phyloP scores from a whole-genome alignment of 768 basidiomycete genomes.

The Mrakia gelida region DNA sequence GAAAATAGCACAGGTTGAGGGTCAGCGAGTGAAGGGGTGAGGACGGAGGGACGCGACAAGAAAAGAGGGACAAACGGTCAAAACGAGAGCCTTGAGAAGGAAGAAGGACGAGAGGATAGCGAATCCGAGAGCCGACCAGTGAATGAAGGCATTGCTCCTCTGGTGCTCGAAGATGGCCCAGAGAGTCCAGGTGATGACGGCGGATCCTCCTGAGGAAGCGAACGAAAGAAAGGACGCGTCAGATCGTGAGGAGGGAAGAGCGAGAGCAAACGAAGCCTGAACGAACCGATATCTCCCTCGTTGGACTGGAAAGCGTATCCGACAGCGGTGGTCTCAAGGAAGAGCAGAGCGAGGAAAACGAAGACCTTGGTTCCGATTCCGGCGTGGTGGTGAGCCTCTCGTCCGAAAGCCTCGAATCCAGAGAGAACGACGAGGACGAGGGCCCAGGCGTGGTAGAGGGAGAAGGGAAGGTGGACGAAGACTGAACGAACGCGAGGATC shows the following conservation, averaged over 20 bases:
- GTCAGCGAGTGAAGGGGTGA: background rate
- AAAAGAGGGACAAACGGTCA: conserved; percentile 2
- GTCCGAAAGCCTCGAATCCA: conserved; percentile 53
- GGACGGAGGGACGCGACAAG: too few relatives aligned
- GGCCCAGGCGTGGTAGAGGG: conserved; percentile 55
- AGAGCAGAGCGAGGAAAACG: conserved; percentile 68
- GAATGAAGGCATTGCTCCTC: conserved; percentile 17
- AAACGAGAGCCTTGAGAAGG: conserved; percentile 23
- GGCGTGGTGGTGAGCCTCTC: conserved; percentile 61
- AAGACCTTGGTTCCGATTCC: conserved; percentile 92
- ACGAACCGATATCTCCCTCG: conserved; percentile 17
- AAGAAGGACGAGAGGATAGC: conserved; percentile 29
- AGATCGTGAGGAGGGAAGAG: background rate
- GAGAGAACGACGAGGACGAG: conserved; percentile 29
- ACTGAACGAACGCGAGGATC: background rate
- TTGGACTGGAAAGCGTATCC: conserved; percentile 19
- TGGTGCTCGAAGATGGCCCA: conserved; percentile 30
- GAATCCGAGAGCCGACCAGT: conserved; percentile 32
- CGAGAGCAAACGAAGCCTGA: background rate
- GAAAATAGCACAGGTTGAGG: background rate
- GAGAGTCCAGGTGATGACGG: conserved; percentile 31
- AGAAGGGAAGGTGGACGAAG: conserved; percentile 69
- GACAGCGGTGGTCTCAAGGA: conserved; percentile 31
- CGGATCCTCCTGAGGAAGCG: conserved; percentile 5
- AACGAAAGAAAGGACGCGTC: background rate